phyloP scores from a whole-genome alignment of 352 stramenopile genomes.

The Paralagenidium karlingii region DNA sequence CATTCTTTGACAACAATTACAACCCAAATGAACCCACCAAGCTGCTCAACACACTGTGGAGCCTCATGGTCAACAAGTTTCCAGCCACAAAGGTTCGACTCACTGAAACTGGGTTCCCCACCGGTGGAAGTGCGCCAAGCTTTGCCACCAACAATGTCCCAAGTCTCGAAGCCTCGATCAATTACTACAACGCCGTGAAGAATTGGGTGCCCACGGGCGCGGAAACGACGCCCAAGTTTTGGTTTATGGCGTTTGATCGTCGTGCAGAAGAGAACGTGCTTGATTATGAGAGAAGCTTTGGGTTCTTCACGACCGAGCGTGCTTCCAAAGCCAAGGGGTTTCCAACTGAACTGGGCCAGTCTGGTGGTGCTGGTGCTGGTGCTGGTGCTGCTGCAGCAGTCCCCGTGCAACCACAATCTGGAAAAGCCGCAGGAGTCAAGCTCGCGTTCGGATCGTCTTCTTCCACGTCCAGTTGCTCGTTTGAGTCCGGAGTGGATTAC shows the following conservation, averaged over 20 bases:
- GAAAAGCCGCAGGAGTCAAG: too few relatives aligned
- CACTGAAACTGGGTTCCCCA: constrained; percentile 48
- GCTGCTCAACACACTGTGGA: constrained; percentile 26
- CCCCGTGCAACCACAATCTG: too few relatives aligned
- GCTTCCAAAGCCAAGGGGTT: constrained; percentile 21
- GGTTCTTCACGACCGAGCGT: constrained; percentile 24
- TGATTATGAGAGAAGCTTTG: constrained; percentile 17
- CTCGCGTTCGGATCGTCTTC: too few relatives aligned
- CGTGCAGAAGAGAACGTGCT: constrained; percentile 11
- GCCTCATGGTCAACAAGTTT: constrained; percentile 23
- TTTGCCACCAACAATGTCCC: constrained; percentile 20
- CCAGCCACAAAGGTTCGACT: constrained; percentile 21
- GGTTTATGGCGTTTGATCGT: constrained; percentile 19
- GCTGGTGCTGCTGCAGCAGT: too few relatives aligned
- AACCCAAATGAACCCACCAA: constrained; percentile 17
- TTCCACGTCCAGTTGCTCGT: too few relatives aligned
- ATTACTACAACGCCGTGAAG: constrained; percentile 12
- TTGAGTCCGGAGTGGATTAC: constrained; percentile 4
- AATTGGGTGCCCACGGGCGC: constrained; percentile 12
- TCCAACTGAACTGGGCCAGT: too few relatives aligned
- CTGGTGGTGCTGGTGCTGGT: too few relatives aligned
- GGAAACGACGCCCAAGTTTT: constrained; percentile 18
- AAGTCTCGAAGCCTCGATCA: constrained; percentile 14
- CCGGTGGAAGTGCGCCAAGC: constrained; percentile 15
- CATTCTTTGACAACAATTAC: constrained; percentile 45